A percentile compares a stretch with the other conserved stretches of the same genome.
Conservation (phyloP, 2,329 filamentous ascomycete species). For the Colletotrichum acutatum region DNA sequence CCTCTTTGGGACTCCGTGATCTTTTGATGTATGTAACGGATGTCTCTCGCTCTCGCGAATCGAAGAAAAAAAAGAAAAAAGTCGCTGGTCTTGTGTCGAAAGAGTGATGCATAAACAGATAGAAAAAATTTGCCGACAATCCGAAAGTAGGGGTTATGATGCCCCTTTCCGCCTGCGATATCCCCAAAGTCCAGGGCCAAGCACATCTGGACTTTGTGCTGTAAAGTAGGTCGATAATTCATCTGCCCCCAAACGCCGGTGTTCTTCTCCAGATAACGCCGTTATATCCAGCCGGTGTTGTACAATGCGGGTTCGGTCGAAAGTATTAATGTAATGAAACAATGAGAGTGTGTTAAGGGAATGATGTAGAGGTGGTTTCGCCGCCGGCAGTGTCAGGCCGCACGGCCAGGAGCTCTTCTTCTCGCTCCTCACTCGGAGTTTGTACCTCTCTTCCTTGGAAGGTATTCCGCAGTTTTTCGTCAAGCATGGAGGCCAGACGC, state of each 20-base stretch:
- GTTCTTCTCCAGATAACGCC: constrained; percentile 14
- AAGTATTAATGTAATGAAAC: constrained; percentile 5
- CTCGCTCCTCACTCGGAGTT: constrained; percentile 47
- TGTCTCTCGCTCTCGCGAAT: not conserved
- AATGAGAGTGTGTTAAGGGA: constrained; percentile 37
- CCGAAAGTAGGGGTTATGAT: not conserved
- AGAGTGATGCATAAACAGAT: not conserved
- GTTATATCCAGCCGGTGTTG: constrained; percentile 20
- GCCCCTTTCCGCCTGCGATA: not conserved
- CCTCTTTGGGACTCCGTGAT: not conserved
- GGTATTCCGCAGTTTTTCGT: constrained; percentile 73
- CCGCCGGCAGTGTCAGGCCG: constrained; percentile 17
- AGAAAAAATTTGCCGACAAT: not conserved
- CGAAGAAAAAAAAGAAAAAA: not conserved
- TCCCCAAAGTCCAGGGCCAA: not conserved
- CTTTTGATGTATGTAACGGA: not conserved
- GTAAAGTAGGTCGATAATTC: not conserved
- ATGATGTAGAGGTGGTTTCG: constrained; percentile 36
- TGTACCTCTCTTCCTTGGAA: constrained; percentile 45
- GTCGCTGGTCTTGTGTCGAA: not conserved
- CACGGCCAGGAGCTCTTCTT: constrained; percentile 43
- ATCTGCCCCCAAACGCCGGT: constrained; percentile 18
- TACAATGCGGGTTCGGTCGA: constrained; percentile 4
- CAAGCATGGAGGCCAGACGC: constrained; percentile 75
- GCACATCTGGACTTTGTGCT: not conserved